These are phyloP conservation scores for Nemophila menziesii DNA, from an alignment of 257 asterid genomes.

Conservation along the genomic window DNA sequence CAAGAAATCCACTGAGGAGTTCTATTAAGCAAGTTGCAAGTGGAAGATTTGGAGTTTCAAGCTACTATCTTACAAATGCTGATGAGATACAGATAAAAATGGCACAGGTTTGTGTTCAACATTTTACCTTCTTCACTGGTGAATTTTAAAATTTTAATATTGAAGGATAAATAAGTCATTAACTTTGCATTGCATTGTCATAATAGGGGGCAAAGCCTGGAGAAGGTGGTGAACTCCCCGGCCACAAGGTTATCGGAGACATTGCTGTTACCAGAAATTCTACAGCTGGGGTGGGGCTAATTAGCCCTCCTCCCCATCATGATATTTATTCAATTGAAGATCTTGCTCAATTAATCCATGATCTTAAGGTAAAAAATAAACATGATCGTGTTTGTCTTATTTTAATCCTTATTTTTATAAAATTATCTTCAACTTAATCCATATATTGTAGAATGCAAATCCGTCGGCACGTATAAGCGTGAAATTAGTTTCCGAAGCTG, in stretches of 20 bases:
- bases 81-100: conserved; percentile 93
- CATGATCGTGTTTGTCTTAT: not conserved
- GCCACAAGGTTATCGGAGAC: conserved; percentile 97
- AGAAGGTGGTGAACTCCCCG: conserved; percentile 99
- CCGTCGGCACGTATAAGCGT: conserved; percentile 96
- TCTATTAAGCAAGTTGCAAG: conserved; percentile 98
- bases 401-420: not conserved
- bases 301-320: conserved; percentile 99
- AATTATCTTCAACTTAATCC: not conserved
- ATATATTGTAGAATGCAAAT: conserved; percentile 61
- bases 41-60: conserved; percentile 98
- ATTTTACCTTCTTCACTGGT: not conserved
- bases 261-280: conserved; percentile 96
- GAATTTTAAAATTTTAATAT: not conserved
- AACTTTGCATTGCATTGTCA: conserved; percentile 21
- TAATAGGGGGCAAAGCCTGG: conserved; percentile 99
- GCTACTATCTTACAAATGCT: conserved; percentile 91
- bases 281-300: conserved; percentile 97
- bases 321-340: conserved; percentile 98
- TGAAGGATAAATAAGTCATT: conserved; percentile 14
- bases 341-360: conserved; percentile 98
- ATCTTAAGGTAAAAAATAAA: conserved; percentile 55
- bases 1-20: conserved; percentile 86
- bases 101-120: conserved; percentile 68
- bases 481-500: conserved; percentile 98